A percentile compares a stretch with the other conserved stretches of the same genome.
phyloP scores from a whole-genome alignment of 1,284 basidiomycete species.

The Leccinum griseonigrum region DNA sequence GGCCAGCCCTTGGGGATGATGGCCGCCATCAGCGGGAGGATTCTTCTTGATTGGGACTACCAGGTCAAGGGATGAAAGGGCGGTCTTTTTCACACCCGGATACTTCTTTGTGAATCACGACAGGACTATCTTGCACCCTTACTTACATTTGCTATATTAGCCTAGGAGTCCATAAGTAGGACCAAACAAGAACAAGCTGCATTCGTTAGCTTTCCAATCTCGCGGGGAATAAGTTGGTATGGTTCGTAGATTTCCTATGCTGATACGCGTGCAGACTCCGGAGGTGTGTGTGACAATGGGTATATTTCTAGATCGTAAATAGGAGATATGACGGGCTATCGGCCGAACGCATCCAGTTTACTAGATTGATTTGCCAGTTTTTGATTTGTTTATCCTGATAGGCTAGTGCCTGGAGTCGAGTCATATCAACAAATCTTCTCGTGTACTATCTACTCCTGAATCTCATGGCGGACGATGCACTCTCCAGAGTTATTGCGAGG shows the following conservation, averaged over 20 bases:
- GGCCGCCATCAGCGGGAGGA: not conserved
- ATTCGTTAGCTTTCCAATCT: too few relatives aligned
- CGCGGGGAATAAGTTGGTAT: too few relatives aligned
- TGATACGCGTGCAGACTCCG: too few relatives aligned
- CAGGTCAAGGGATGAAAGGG: not conserved
- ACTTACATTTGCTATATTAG: too few relatives aligned
- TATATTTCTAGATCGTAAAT: too few relatives aligned
- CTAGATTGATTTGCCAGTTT: not conserved
- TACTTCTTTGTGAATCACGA: not conserved
- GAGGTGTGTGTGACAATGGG: too few relatives aligned
- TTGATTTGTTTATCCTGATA: not conserved
- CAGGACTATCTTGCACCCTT: not conserved
- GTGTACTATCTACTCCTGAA: not conserved
- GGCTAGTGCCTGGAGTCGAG: constrained; percentile 1
- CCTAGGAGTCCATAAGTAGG: too few relatives aligned
- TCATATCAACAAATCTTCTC: constrained; percentile 7
- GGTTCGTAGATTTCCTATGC: too few relatives aligned
- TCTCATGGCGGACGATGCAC: constrained; percentile 37
- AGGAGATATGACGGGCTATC: not conserved
- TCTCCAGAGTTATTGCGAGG: constrained; percentile 56
- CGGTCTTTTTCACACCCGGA: not conserved
- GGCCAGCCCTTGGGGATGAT: not conserved
- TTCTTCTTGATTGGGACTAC: not conserved
- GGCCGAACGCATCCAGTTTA: not conserved
- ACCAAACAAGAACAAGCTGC: too few relatives aligned